Conservation (phyloP, 495 filamentous ascomycete species). For the Podospora australis region DNA sequence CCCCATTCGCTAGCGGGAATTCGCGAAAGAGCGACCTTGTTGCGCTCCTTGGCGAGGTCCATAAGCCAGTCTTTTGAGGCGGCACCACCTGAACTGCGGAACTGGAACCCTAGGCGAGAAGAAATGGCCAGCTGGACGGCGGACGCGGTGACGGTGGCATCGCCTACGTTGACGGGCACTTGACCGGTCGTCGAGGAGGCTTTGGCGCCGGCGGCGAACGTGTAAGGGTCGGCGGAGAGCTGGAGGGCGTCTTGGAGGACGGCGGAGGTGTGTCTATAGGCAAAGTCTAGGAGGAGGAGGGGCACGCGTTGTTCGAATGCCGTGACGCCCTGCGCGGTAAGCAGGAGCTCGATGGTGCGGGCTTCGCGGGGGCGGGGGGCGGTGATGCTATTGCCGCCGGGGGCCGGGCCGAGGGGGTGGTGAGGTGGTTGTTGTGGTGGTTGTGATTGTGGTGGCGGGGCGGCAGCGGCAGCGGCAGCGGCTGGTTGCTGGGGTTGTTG, state of each 20-base stretch:
- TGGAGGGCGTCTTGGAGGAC: conserved; percentile 61
- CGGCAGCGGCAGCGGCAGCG: too few species aligned
- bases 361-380: conserved; percentile 82
- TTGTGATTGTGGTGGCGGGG: too few species aligned
- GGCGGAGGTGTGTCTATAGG: conserved; percentile 72
- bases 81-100: conserved; percentile 42
- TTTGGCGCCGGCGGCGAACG: conserved; percentile 42
- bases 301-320: conserved; percentile 92
- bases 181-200: conserved; percentile 40
- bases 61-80: conserved; percentile 81
- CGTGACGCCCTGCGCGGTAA: conserved; percentile 78
- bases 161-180: conserved; percentile 40
- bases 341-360: conserved; percentile 82
- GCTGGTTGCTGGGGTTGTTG: not conserved
- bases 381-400: too few species aligned
- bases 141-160: conserved; percentile 37
- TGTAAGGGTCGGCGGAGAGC: conserved; percentile 58
- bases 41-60: conserved; percentile 76
- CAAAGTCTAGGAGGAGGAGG: conserved; percentile 90
- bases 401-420: too few species aligned
- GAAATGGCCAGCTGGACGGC: conserved; percentile 47
- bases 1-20: conserved; percentile 69
- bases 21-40: conserved; percentile 70
- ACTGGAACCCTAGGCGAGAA: conserved; percentile 45
- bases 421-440: too few species aligned